Percentiles rank a stretch among this genome's conserved stretches.
These are phyloP conservation scores for Solanum ossicruentum DNA, from an alignment of 257 asterid species.

Conservation along the genomic window DNA sequence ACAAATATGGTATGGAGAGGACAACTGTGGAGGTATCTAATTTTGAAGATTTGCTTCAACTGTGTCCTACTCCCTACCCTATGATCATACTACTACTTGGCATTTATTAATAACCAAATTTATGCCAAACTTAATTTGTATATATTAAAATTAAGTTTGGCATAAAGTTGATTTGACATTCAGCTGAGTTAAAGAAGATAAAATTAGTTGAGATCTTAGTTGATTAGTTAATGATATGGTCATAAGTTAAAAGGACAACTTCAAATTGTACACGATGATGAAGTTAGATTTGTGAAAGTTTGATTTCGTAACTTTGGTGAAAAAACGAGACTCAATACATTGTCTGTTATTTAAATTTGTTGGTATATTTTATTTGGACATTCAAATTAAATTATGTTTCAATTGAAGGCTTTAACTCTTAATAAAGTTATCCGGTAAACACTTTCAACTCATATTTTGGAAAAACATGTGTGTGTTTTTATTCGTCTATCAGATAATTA, in stretches of 20 bases:
- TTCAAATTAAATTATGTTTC: background rate
- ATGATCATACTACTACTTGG: background rate
- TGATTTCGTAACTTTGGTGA: background rate
- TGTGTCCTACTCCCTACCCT: background rate
- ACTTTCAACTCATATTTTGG: background rate
- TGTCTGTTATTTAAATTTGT: background rate
- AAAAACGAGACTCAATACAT: background rate
- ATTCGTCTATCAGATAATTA: background rate
- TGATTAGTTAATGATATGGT: background rate
- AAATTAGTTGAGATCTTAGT: background rate
- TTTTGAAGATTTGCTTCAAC: background rate
- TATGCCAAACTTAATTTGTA: background rate
- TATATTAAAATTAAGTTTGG: too few relatives aligned
- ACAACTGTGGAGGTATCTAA: background rate
- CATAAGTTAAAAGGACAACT: background rate
- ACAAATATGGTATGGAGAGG: background rate
- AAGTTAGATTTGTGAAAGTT: too few relatives aligned
- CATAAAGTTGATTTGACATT: background rate
- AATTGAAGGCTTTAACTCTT: background rate
- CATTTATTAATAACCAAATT: background rate
- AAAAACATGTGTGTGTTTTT: background rate
- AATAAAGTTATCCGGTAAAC: background rate
- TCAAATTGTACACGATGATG: background rate
- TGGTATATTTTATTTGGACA: too few relatives aligned
- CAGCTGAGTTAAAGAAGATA: background rate